phyloP scores from a whole-genome alignment of 192 early-diverging fungal genomes.

The Coemansia sp. region DNA sequence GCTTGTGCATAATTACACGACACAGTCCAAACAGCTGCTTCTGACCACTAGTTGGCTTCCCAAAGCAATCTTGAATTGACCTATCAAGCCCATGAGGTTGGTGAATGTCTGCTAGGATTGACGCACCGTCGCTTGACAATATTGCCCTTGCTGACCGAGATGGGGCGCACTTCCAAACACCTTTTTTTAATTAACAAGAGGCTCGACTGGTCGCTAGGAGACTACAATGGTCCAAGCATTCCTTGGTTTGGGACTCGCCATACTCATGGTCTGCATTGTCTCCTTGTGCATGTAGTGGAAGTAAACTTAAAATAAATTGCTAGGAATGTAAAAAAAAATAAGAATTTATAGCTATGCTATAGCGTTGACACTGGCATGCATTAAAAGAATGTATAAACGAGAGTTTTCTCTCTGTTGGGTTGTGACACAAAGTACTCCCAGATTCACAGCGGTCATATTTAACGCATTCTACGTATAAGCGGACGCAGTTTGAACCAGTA shows the following conservation, averaged over 20 bases:
- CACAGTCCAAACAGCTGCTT: conserved; percentile 65
- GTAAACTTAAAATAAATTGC: too few relatives aligned
- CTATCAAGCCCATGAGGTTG: neutral
- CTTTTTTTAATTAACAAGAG: conserved; percentile 88
- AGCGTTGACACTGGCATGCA: neutral
- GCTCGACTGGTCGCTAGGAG: conserved; percentile 90
- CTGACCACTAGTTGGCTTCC: conserved; percentile 47
- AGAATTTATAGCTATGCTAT: neutral
- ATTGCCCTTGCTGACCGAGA: conserved; percentile 94
- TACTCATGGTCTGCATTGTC: conserved; percentile 91
- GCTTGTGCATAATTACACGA: conserved; percentile 57
- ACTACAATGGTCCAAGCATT: conserved; percentile 94
- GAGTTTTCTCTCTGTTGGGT: neutral
- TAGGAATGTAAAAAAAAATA: too few relatives aligned
- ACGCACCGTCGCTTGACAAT: conserved; percentile 76
- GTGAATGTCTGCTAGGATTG: neutral
- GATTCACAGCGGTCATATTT: neutral
- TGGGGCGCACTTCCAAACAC: conserved; percentile 89
- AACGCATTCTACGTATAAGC: conserved; percentile 47
- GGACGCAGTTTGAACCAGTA: conserved; percentile 58
- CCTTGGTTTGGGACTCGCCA: conserved; percentile 95
- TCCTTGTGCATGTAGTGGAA: conserved; percentile 93
- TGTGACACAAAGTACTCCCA: neutral
- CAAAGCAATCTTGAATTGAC: neutral
- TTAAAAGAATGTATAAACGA: too few relatives aligned